phyloP scores from a whole-genome alignment of 305 asterid species.

The Fraxinus sp. region DNA sequence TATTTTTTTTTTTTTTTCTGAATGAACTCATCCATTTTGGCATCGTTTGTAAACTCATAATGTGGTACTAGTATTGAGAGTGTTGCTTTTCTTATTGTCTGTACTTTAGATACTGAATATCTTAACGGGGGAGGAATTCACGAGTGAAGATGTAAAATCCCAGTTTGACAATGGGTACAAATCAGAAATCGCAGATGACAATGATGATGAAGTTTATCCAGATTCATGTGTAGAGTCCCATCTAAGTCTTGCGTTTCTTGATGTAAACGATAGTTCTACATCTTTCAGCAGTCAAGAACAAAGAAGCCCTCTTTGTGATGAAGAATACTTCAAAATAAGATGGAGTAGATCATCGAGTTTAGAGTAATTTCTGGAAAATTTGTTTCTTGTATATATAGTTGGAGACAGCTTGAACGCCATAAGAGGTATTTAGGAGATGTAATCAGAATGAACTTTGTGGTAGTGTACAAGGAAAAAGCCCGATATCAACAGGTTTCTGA shows the following conservation, averaged over 20 bases:
- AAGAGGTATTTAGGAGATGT: constrained; percentile 37
- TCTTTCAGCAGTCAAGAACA: constrained; percentile 71
- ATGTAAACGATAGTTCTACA: constrained; percentile 50
- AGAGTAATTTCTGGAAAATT: constrained; percentile 32
- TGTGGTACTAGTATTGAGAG: neutral
- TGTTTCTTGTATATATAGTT: neutral
- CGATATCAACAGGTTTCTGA: neutral
- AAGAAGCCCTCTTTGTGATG: constrained; percentile 65
- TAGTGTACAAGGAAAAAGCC: neutral
- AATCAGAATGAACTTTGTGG: constrained; percentile 6
- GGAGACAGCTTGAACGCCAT: constrained; percentile 20
- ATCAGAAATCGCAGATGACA: constrained; percentile 41
- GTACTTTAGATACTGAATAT: constrained; percentile 54
- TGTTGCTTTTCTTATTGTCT: neutral
- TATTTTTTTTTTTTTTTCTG: neutral
- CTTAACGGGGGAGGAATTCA: constrained; percentile 54
- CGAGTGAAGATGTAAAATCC: constrained; percentile 23
- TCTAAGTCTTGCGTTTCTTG: constrained; percentile 68
- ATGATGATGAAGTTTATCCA: constrained; percentile 92
- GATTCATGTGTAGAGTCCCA: constrained; percentile 80
- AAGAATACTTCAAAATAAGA: constrained; percentile 61
- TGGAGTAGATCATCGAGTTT: constrained; percentile 73
- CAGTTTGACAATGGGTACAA: constrained; percentile 18
- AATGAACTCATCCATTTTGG: neutral
- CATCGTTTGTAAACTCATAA: neutral